Percentiles rank a stretch among this genome's conserved stretches.
Conservation (phyloP, 176 grass and related monocot genomes). For the Tillandsia leiboldiana region DNA sequence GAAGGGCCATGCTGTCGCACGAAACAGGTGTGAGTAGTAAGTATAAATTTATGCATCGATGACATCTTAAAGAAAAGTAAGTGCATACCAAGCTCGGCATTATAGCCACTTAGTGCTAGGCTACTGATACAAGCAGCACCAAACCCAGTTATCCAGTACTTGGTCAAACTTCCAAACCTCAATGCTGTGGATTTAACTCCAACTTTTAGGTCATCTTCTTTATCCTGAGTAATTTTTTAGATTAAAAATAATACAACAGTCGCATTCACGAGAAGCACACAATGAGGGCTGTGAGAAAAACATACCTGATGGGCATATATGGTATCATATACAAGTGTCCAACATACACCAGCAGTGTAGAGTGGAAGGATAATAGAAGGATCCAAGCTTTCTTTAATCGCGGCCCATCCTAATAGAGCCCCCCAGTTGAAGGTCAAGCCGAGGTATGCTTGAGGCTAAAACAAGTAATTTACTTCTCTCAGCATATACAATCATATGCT, state of each 20-base stretch:
- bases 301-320: constrained; percentile 94
- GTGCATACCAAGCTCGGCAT: constrained; percentile 67
- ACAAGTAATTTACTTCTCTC: background rate
- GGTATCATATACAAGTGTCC: constrained; percentile 90
- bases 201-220: constrained; percentile 79
- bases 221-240: constrained; percentile 40
- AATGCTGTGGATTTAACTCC: constrained; percentile 90
- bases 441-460: constrained; percentile 80
- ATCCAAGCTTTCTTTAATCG: constrained; percentile 64
- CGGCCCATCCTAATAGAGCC: constrained; percentile 81
- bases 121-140: constrained; percentile 44
- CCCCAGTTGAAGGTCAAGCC: constrained; percentile 95
- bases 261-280: constrained; percentile 6
- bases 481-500: background rate
- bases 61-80: background rate
- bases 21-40: constrained; percentile 21
- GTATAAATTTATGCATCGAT: background rate
- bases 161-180: constrained; percentile 67
- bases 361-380: constrained; percentile 58
- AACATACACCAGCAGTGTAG: constrained; percentile 72
- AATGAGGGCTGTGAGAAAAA: background rate
- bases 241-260: constrained; percentile 14
- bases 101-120: constrained; percentile 57
- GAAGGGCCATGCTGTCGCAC: constrained; percentile 64
- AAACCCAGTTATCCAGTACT: constrained; percentile 68